These are phyloP conservation scores for Lasiodiplodia citricola DNA, from an alignment of 2,329 filamentous ascomycete species.

Conservation along the genomic window DNA sequence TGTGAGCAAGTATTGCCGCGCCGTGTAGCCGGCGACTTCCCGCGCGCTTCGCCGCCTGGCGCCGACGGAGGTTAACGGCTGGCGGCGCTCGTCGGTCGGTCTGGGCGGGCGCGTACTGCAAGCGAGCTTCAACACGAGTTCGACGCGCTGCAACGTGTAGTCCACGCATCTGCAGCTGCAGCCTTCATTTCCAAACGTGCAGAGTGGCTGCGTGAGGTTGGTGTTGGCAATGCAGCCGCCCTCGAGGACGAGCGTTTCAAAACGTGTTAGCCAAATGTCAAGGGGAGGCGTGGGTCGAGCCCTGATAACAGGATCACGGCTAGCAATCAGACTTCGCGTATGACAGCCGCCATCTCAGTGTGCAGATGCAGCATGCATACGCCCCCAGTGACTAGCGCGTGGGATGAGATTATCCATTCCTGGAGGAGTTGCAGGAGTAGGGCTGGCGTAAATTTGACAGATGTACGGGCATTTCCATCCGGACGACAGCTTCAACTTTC, in stretches of 20 bases:
- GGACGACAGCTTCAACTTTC: too few relatives aligned
- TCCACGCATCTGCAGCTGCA: background rate
- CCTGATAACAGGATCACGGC: conserved; percentile 7
- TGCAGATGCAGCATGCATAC: too few relatives aligned
- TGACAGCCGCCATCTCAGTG: background rate
- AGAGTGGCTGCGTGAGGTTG: background rate
- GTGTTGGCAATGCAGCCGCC: background rate
- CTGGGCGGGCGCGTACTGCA: conserved; percentile 1
- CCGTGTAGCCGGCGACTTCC: conserved; percentile 1
- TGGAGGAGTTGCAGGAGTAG: too few relatives aligned
- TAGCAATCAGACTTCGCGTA: conserved; percentile 3
- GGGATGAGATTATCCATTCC: too few relatives aligned
- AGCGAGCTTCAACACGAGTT: background rate
- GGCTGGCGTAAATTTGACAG: too few relatives aligned
- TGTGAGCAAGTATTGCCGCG: background rate
- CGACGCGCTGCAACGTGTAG: background rate
- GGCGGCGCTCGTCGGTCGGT: background rate
- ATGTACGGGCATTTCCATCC: too few relatives aligned
- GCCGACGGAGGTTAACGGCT: background rate
- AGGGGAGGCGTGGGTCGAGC: conserved; percentile 10
- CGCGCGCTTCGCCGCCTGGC: conserved; percentile 8
- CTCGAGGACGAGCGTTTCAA: background rate
- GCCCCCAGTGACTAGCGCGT: too few relatives aligned
- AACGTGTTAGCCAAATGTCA: conserved; percentile 5
- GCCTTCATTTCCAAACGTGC: background rate